These are phyloP conservation scores for Ogataea trehaloabstinens DNA, from an alignment of 805 yeast species.

Conservation along the genomic window DNA sequence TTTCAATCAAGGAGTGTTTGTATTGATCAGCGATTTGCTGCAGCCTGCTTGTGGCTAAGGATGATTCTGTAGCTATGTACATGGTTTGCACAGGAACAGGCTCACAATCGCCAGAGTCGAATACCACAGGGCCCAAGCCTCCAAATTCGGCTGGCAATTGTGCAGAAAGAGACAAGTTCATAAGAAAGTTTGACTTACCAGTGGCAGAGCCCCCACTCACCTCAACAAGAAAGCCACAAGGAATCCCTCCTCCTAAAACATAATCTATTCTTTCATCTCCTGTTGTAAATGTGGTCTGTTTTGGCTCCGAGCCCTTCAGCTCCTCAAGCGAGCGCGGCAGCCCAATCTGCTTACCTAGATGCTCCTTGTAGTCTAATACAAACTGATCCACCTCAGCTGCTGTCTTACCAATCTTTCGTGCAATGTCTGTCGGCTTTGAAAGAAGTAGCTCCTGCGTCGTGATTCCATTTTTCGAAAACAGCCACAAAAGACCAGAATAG, in stretches of 20 bases:
- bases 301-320: not conserved
- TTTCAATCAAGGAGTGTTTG: conserved; percentile 31
- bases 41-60: conserved; percentile 64
- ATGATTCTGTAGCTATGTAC: conserved; percentile 78
- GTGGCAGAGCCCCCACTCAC: conserved; percentile 80
- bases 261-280: conserved; percentile 53
- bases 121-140: conserved; percentile 40
- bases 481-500: conserved; percentile 28
- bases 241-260: conserved; percentile 50
- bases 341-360: conserved; percentile 5
- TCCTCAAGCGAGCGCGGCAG: conserved; percentile 1
- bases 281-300: conserved; percentile 39
- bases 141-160: conserved; percentile 48
- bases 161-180: conserved; percentile 61
- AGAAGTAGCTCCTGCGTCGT: conserved; percentile 42
- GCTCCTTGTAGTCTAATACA: conserved; percentile 12
- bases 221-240: conserved; percentile 60
- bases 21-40: conserved; percentile 38
- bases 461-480: conserved; percentile 30
- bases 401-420: conserved; percentile 34
- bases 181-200: conserved; percentile 80
- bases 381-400: conserved; percentile 29
- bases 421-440: conserved; percentile 33
- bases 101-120: conserved; percentile 6
- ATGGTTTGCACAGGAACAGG: conserved; percentile 42